phyloP scores from a whole-genome alignment of 352 stramenopile genomes.

The Globisporangium nodosum region DNA sequence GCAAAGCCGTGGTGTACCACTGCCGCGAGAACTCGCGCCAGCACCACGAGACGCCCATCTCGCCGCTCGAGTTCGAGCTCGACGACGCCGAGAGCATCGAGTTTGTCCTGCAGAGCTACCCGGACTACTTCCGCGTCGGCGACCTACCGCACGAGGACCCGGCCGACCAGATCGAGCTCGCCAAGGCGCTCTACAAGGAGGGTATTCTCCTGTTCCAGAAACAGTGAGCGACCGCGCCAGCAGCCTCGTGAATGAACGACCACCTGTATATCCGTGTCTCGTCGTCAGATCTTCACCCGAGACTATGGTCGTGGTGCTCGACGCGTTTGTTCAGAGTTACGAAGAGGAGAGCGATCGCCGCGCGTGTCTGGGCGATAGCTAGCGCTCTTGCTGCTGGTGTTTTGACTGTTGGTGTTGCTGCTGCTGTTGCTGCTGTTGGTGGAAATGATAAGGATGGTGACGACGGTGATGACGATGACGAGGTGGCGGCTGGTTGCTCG shows the following conservation, averaged over 20 bases:
- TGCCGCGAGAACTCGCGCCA: slow-evolving; percentile 75
- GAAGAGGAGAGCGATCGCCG: no score
- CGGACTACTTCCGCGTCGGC: slow-evolving; percentile 68
- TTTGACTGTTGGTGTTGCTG: no score
- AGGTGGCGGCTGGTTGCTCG: neutral
- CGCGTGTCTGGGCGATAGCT: neutral
- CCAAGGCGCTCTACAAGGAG: slow-evolving; percentile 70
- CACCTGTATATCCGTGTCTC: neutral
- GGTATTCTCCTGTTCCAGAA: slow-evolving; percentile 76
- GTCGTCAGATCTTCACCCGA: no score
- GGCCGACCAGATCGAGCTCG: slow-evolving; percentile 64
- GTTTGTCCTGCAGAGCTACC: slow-evolving; percentile 70
- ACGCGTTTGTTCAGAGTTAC: no score
- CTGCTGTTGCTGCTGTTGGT: no score
- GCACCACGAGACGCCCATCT: slow-evolving; percentile 66
- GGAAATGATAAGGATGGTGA: no score
- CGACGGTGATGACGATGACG: neutral
- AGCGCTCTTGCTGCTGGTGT: no score
- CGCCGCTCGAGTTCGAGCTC: slow-evolving; percentile 71
- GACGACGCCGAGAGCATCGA: slow-evolving; percentile 80
- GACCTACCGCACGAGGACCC: slow-evolving; percentile 71
- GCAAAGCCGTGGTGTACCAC: slow-evolving; percentile 73
- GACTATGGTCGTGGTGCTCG: no score
- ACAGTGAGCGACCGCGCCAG: slow-evolving; percentile 11
- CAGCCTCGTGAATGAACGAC: neutral